Evolutionary conservation across 2,329 filamentous ascomycete genomes (phyloP).

Genomic region (Ceratocystis cubensis): DNA sequence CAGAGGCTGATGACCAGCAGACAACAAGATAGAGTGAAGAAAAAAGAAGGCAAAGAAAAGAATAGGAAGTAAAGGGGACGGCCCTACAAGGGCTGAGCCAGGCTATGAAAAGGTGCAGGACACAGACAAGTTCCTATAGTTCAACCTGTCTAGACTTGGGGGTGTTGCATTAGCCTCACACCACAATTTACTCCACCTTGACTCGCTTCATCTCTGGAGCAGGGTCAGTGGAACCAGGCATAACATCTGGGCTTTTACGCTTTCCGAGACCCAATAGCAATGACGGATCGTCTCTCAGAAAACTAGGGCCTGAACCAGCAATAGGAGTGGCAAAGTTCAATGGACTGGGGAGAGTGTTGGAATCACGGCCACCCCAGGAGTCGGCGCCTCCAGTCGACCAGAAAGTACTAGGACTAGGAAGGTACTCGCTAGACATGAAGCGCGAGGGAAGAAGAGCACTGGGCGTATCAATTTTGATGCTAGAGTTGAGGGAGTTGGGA

Average conservation of each 20-base stretch:
- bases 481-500: slow-evolving; percentile 20
- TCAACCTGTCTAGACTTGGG: not conserved
- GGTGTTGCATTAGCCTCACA: not conserved
- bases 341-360: slow-evolving; percentile 81
- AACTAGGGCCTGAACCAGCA: slow-evolving; percentile 48
- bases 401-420: slow-evolving; percentile 85
- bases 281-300: slow-evolving; percentile 42
- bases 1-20: slow-evolving; percentile 13
- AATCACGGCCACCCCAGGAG: slow-evolving; percentile 76
- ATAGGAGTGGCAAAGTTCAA: slow-evolving; percentile 83
- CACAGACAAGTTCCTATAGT: not conserved
- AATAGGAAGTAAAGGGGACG: slow-evolving; percentile 7
- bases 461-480: slow-evolving; percentile 48
- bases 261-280: slow-evolving; percentile 30
- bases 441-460: slow-evolving; percentile 76
- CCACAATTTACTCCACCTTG: slow-evolving; percentile 35
- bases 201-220: slow-evolving; percentile 41
- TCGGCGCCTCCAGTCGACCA: slow-evolving; percentile 41
- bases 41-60: slow-evolving; percentile 15
- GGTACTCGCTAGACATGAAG: slow-evolving; percentile 74
- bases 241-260: slow-evolving; percentile 44
- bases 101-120: not conserved
- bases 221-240: slow-evolving; percentile 32
- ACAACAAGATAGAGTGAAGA: slow-evolving; percentile 1
- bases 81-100: not conserved